Percentiles rank a stretch among this genome's conserved stretches.
Conservation (phyloP, 345 rosid species). For the Sonneratia caseolaris region DNA sequence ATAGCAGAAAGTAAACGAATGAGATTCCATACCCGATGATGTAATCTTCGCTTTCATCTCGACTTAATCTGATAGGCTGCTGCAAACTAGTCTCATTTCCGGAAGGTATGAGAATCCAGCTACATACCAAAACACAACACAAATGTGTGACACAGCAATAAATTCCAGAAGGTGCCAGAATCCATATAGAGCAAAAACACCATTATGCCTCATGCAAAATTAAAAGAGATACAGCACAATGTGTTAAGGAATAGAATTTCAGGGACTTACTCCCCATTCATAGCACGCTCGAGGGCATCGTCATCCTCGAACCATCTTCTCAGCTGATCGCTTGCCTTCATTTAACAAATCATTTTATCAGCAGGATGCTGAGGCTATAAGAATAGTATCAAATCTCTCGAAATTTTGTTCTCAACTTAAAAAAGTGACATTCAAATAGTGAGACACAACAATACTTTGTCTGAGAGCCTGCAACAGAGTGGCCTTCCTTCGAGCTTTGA, state of each 20-base stretch:
- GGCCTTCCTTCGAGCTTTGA: conserved; percentile 80
- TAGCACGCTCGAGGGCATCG: conserved; percentile 72
- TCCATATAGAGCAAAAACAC: conserved; percentile 3
- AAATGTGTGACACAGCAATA: not conserved
- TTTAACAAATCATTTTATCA: not conserved
- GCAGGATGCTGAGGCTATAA: not conserved
- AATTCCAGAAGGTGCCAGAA: not conserved
- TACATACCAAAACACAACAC: conserved; percentile 3
- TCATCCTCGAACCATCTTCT: conserved; percentile 43
- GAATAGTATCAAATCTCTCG: conserved; percentile 5
- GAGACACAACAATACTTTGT: conserved; percentile 36
- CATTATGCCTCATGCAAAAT: no score
- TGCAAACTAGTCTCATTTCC: conserved; percentile 33
- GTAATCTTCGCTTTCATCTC: conserved; percentile 49
- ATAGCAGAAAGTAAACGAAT: not conserved
- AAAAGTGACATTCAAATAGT: not conserved
- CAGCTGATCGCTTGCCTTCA: conserved; percentile 41
- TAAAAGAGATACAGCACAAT: no score
- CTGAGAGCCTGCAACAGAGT: conserved; percentile 70
- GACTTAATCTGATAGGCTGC: conserved; percentile 39
- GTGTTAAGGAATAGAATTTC: no score
- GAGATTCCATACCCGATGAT: conserved; percentile 49
- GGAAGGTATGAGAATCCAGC: conserved; percentile 61
- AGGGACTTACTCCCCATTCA: conserved; percentile 63
- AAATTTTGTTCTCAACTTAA: no score